These are phyloP conservation scores for Stygiomarasmius scandens DNA, from an alignment of 1,284 basidiomycete genomes.

Conservation along the genomic window DNA sequence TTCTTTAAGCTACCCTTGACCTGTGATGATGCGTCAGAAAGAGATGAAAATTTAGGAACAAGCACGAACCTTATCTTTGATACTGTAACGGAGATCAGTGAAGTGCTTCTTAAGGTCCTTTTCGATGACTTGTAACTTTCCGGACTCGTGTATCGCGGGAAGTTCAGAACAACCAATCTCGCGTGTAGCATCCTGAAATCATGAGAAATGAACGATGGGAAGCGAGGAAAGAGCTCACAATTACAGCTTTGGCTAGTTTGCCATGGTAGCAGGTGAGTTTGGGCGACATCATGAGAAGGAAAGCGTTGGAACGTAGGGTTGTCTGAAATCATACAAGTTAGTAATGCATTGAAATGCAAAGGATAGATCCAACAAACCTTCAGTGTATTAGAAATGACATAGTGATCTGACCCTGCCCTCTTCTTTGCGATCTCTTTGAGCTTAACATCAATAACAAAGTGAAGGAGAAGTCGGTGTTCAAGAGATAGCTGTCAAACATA, in stretches of 20 bases:
- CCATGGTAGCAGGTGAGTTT: background rate
- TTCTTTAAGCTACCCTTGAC: background rate
- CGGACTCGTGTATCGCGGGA: background rate
- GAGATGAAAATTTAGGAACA: background rate
- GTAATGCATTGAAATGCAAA: background rate
- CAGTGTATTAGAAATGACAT: background rate
- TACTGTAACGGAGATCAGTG: background rate
- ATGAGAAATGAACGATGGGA: background rate
- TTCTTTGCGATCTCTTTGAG: background rate
- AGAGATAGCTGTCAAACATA: too few relatives aligned
- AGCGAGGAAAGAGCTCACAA: background rate
- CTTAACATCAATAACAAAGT: background rate
- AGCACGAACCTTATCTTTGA: background rate
- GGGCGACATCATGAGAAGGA: background rate
- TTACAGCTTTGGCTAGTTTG: background rate
- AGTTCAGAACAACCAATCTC: background rate
- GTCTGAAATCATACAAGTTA: background rate
- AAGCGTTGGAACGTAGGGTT: background rate
- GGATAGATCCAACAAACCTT: background rate
- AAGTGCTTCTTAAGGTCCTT: background rate
- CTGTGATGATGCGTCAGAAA: background rate
- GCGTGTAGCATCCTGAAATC: background rate
- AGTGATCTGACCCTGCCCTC: background rate
- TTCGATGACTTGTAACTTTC: background rate
- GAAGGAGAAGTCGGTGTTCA: background rate